phyloP scores from a whole-genome alignment of 164 flowering plant genomes.

The Chimonanthus praecox region DNA sequence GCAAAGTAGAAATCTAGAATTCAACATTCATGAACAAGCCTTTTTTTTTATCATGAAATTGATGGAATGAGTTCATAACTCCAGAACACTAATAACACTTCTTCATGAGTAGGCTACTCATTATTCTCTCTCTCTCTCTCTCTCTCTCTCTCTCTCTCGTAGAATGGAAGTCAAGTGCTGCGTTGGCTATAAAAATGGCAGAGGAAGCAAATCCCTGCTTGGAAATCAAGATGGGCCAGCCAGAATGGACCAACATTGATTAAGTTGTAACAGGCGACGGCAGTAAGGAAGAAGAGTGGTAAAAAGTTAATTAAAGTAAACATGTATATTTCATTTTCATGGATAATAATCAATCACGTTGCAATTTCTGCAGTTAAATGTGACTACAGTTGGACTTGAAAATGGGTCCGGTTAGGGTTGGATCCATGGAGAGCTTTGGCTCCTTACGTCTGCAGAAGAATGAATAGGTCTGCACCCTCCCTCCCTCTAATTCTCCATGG shows the following conservation, averaged over 20 bases:
- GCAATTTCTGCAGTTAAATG: slow-evolving; percentile 1
- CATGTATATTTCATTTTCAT: not conserved
- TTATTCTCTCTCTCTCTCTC: too few relatives aligned
- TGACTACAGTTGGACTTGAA: not conserved
- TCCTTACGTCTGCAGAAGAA: not conserved
- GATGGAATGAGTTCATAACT: too few relatives aligned
- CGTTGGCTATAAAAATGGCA: too few relatives aligned
- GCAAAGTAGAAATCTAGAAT: too few relatives aligned
- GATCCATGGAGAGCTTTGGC: not conserved
- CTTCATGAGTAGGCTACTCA: too few relatives aligned
- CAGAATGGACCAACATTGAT: not conserved
- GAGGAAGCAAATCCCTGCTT: too few relatives aligned
- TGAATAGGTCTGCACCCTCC: slow-evolving; percentile 1
- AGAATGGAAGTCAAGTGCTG: too few relatives aligned
- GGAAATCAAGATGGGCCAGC: not conserved
- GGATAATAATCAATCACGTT: not conserved
- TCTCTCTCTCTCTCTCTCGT: too few relatives aligned
- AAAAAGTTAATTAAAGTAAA: not conserved
- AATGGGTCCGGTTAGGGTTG: too few relatives aligned
- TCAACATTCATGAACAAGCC: too few relatives aligned
- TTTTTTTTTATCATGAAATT: too few relatives aligned
- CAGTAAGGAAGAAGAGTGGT: not conserved
- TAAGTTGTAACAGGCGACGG: not conserved
- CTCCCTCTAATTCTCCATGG: not conserved
- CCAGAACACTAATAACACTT: too few relatives aligned